Conservation (phyloP, 1,284 basidiomycete species). For the Pyrrhoderma noxium region DNA sequence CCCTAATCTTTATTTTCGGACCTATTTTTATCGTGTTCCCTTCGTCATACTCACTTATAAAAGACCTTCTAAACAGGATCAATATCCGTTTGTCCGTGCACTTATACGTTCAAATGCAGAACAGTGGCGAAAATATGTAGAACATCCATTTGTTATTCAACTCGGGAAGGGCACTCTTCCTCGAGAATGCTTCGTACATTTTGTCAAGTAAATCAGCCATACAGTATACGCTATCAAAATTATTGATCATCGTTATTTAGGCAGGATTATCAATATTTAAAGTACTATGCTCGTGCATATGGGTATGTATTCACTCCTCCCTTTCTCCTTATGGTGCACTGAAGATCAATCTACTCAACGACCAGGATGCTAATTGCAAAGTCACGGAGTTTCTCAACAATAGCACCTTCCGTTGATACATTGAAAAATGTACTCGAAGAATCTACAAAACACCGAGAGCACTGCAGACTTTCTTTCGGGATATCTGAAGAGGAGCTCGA, state of each 20-base stretch:
- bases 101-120: slow-evolving; percentile 52
- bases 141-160: slow-evolving; percentile 77
- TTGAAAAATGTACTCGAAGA: slow-evolving; percentile 65
- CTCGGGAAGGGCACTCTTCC: slow-evolving; percentile 69
- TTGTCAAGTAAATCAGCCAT: slow-evolving; percentile 58
- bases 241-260: slow-evolving; percentile 28
- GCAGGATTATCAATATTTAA: slow-evolving; percentile 72
- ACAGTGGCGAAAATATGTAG: slow-evolving; percentile 71
- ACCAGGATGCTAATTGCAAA: slow-evolving; percentile 72
- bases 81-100: slow-evolving; percentile 62
- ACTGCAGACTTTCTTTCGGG: slow-evolving; percentile 49
- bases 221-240: neutral
- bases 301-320: slow-evolving; percentile 35
- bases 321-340: neutral
- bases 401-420: slow-evolving; percentile 59
- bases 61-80: slow-evolving; percentile 55
- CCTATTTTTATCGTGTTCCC: neutral
- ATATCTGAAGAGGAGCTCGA: slow-evolving; percentile 55
- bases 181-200: slow-evolving; percentile 68
- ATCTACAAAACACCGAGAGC: slow-evolving; percentile 64
- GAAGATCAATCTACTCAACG: neutral
- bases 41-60: too few species aligned
- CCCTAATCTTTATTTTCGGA: neutral
- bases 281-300: slow-evolving; percentile 73
- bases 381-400: slow-evolving; percentile 56